Conservation (phyloP, 1,284 basidiomycete species). For the Cryptococcus hybrid region DNA sequence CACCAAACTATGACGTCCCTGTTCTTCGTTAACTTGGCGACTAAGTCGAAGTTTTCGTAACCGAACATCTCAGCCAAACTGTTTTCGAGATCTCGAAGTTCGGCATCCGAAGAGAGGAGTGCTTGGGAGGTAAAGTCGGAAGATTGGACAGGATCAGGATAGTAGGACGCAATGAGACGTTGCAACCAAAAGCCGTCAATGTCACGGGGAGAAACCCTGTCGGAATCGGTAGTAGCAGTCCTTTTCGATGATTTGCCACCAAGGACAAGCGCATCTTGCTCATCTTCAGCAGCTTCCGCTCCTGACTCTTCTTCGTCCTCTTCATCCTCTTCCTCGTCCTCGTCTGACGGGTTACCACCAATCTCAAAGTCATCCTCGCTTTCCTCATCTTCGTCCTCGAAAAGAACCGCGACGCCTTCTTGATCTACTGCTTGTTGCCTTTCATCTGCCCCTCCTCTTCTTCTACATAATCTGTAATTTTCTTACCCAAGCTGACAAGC, state of each 20-base stretch:
- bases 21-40: slow-evolving; percentile 90
- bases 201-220: slow-evolving; percentile 82
- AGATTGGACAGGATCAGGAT: slow-evolving; percentile 91
- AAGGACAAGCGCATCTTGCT: slow-evolving; percentile 61
- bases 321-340: slow-evolving; percentile 60
- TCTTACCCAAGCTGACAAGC: slow-evolving; percentile 84
- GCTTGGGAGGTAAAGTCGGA: slow-evolving; percentile 84
- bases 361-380: slow-evolving; percentile 73
- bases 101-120: slow-evolving; percentile 87
- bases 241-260: slow-evolving; percentile 52
- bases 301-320: slow-evolving; percentile 52
- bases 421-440: slow-evolving; percentile 51
- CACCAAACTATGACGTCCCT: slow-evolving; percentile 98
- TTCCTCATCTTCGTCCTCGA: slow-evolving; percentile 93
- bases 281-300: slow-evolving; percentile 55
- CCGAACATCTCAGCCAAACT: slow-evolving; percentile 97
- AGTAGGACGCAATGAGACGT: slow-evolving; percentile 83
- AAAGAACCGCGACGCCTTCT: slow-evolving; percentile 93
- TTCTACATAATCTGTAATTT: slow-evolving; percentile 92
- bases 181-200: slow-evolving; percentile 99
- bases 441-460: slow-evolving; percentile 82
- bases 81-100: slow-evolving; percentile 92
- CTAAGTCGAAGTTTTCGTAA: slow-evolving; percentile 85
- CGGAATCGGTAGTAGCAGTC: slow-evolving; percentile 41
- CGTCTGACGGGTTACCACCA: slow-evolving; percentile 51